These are phyloP conservation scores for Amaranthus palmeri DNA, from an alignment of 148 eudicot species.

Conservation along the genomic window DNA sequence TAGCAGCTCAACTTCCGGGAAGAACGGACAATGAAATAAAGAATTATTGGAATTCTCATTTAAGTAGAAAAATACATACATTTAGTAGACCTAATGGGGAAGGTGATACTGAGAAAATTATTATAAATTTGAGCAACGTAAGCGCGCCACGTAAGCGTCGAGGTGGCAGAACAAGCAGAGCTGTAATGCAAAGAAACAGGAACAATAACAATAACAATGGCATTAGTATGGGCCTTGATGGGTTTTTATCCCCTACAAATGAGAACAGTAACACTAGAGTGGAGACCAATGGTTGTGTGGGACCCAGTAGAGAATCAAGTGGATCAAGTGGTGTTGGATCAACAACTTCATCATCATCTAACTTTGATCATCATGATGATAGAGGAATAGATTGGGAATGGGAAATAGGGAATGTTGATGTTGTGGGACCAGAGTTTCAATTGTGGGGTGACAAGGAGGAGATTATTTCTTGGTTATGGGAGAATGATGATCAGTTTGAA, in stretches of 20 bases:
- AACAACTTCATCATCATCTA: conserved; percentile 22
- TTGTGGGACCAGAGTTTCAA: conserved; percentile 11
- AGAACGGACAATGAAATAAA: conserved; percentile 96
- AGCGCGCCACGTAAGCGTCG: conserved; percentile 41
- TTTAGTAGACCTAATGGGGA: conserved; percentile 22
- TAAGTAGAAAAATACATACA: conserved; percentile 53
- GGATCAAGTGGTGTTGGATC: conserved; percentile 19
- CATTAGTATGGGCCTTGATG: conserved; percentile 24
- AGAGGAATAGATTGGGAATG: conserved; percentile 32
- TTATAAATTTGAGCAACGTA: conserved; percentile 9
- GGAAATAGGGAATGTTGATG: conserved; percentile 29
- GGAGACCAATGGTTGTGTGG: conserved; percentile 8
- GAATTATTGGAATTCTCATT: conserved; percentile 90
- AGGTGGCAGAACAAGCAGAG: conserved; percentile 42
- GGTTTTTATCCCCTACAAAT: conserved; percentile 9
- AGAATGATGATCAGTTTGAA: conserved; percentile 18
- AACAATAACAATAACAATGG: conserved; percentile 18
- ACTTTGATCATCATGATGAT: conserved; percentile 14
- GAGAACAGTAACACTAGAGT: not conserved
- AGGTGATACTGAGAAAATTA: conserved; percentile 7
- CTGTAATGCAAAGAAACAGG: conserved; percentile 48
- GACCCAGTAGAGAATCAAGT: conserved; percentile 10
- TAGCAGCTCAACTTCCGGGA: conserved; percentile 68
- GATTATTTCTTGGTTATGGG: conserved; percentile 47
- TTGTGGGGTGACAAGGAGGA: conserved; percentile 27